Evolutionary conservation across 495 filamentous ascomycete genomes (phyloP), one percentile per base, ranked within the genome.

Genomic region (Penicillium cinerascens): DNA sequence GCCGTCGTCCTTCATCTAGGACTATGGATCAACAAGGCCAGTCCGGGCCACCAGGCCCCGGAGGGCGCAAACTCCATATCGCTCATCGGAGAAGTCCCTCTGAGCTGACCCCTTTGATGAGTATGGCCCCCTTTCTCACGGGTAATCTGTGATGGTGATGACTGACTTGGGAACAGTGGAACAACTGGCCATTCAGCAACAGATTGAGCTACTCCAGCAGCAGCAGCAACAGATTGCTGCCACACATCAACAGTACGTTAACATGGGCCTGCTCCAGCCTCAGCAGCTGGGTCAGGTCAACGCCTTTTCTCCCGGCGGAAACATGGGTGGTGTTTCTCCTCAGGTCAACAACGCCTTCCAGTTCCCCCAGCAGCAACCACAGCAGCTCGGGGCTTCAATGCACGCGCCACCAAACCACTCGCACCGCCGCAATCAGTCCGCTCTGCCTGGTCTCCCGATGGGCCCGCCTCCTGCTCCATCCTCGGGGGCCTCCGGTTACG

Each of bases 161-260:
- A 59, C 54, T 53, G 9, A 43, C 15, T 38, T 11, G 25, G 37
- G 10, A 40, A 44, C 49, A 93, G 90, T 96, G 90, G 93, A 97
- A 80, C 95, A 97, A 86, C 82, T 97, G 60, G 91, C 93, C 65
- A 88, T 98, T 71, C 92, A 96, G 71, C 93, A 97, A 78, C 93
- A 98, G 72, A 97, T 97, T 66, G 92, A 98, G 74, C 79, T 92
- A 72, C 82, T 98, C 59, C 93, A 98, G 74, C 91, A 95, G 68
- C 95, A 97, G 66, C 93, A 98, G 65, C 95, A 97, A 72, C 95
- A 97, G 66, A 95, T 97, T 69, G 87, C 92, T 66, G 88, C 88
- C 48, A 91, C 90, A 46, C 91, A 97, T 59, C 92, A 95, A 71
- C 92, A 97, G 68, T 97, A 96, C 73, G 87, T 95, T 52, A 93